Conservation (phyloP, 306 rosid genomes). For the Citrullus colocynthis region DNA sequence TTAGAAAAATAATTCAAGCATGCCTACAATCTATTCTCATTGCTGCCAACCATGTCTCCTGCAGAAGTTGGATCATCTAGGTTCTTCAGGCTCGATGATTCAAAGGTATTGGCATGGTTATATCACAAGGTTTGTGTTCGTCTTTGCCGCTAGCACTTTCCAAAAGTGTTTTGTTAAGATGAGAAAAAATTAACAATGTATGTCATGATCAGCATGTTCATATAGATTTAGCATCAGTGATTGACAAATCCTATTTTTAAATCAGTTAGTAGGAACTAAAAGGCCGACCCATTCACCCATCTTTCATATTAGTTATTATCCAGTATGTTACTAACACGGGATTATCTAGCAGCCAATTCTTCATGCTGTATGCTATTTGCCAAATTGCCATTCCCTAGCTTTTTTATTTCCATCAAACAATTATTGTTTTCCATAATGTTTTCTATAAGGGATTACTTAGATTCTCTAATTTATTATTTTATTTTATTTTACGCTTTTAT, state of each 20-base stretch:
- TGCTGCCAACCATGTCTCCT: slow-evolving; percentile 4
- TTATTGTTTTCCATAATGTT: background rate
- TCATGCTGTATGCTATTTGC: background rate
- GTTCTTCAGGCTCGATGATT: slow-evolving; percentile 84
- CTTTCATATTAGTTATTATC: background rate
- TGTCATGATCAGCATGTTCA: background rate
- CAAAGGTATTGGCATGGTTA: slow-evolving; percentile 75
- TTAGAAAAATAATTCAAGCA: background rate
- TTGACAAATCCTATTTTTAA: background rate
- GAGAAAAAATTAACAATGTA: background rate
- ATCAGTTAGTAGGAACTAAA: background rate
- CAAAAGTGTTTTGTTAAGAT: background rate
- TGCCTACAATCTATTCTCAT: background rate
- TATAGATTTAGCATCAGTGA: background rate
- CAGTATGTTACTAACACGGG: background rate
- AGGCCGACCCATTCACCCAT: background rate
- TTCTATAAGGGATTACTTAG: background rate
- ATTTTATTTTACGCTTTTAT: slow-evolving; percentile 7
- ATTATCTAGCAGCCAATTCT: background rate
- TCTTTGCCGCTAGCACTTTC: background rate
- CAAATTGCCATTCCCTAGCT: background rate
- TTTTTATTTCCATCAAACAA: background rate
- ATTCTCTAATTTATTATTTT: background rate
- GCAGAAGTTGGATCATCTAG: slow-evolving; percentile 75
- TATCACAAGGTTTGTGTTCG: slow-evolving; percentile 49